Conservation (phyloP, 1,284 basidiomycete genomes). For the Ceratobasidium sp. region DNA sequence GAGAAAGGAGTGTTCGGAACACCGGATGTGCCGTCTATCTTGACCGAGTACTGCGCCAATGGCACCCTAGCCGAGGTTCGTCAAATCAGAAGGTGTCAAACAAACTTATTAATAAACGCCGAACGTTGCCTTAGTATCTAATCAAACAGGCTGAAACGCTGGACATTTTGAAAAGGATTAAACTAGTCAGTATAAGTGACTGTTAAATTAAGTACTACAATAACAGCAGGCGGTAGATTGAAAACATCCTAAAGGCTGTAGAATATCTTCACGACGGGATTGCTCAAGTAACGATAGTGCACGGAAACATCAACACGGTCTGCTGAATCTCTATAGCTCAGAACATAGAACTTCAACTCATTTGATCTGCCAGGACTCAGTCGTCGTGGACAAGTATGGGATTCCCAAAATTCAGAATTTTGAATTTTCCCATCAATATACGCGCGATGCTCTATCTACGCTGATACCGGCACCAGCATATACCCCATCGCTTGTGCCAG, state of each 20-base stretch:
- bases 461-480: background rate
- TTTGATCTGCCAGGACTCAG: background rate
- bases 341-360: background rate
- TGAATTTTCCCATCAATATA: constrained; percentile 12
- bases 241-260: constrained; percentile 9
- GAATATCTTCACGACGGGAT: constrained; percentile 26
- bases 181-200: background rate
- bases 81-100: background rate
- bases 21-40: background rate
- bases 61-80: constrained; percentile 7
- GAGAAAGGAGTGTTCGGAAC: background rate
- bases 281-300: constrained; percentile 4
- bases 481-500: background rate
- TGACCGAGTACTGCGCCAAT: constrained; percentile 19
- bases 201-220: background rate
- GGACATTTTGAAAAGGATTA: background rate
- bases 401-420: background rate
- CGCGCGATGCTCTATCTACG: background rate
- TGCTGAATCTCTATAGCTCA: background rate
- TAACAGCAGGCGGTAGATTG: background rate
- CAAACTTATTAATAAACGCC: background rate
- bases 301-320: constrained; percentile 22
- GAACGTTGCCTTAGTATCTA: background rate
- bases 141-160: background rate
- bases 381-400: constrained; percentile 17